These are phyloP conservation scores for Ogataea neopini DNA, from an alignment of 805 yeast genomes.

Conservation along the genomic window DNA sequence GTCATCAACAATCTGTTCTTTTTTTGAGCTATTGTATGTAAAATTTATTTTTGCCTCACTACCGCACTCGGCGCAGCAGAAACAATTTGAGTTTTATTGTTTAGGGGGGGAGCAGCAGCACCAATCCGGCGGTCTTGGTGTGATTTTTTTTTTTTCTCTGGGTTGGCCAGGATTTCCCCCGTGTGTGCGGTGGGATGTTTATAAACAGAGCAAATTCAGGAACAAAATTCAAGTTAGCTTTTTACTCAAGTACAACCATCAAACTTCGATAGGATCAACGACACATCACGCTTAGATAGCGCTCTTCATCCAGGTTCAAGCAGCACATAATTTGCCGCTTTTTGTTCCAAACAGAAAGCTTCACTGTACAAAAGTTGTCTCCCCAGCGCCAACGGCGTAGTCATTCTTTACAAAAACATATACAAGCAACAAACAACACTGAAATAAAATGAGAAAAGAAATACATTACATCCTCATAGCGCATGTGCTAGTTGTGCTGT, in stretches of 20 bases:
- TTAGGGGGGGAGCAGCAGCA: conserved; percentile 1
- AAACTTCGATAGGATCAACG: no score
- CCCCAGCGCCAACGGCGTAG: not conserved
- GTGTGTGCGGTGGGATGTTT: conserved; percentile 6
- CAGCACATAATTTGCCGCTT: not conserved
- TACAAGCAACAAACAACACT: not conserved
- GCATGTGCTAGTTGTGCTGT: conserved; percentile 54
- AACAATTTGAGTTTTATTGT: not conserved
- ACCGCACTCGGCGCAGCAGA: conserved; percentile 7
- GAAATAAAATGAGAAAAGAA: conserved; percentile 58
- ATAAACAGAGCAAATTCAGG: conserved; percentile 7
- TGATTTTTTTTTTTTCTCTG: conserved; percentile 3
- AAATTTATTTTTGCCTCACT: not conserved
- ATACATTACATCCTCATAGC: conserved; percentile 59
- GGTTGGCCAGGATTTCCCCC: conserved; percentile 4
- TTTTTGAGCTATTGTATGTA: not conserved
- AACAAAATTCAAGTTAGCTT: not conserved
- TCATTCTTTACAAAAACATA: conserved; percentile 2
- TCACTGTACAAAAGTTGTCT: not conserved
- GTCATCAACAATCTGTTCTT: not conserved
- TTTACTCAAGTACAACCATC: no score
- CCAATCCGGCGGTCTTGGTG: not conserved
- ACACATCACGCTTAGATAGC: no score
- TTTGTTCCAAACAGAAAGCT: not conserved
- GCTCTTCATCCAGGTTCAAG: not conserved